phyloP scores from a whole-genome alignment of 176 grass and related monocot genomes.

The Aechmea fasciata region DNA sequence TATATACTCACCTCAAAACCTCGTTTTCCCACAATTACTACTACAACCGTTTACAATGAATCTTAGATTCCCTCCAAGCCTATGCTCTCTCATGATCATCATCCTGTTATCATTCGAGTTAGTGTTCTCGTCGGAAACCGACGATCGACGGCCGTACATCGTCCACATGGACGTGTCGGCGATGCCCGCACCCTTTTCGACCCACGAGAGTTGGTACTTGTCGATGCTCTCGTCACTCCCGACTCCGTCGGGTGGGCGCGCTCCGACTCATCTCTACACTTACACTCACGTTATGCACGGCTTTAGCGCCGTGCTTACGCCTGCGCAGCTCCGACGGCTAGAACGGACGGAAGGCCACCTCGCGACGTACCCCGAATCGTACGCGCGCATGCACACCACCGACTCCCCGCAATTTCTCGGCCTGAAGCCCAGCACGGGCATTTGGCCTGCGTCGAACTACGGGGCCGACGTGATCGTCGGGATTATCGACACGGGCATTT shows the following conservation, averaged over 20 bases:
- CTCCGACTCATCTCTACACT: constrained; percentile 62
- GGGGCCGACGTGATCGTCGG: constrained; percentile 49
- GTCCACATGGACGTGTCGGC: constrained; percentile 54
- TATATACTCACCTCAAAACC: neutral
- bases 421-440: constrained; percentile 11
- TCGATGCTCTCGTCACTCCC: constrained; percentile 48
- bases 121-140: neutral
- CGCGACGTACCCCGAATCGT: constrained; percentile 51
- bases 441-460: constrained; percentile 34
- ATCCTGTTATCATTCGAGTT: neutral
- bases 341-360: constrained; percentile 32
- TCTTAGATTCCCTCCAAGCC: neutral
- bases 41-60: neutral
- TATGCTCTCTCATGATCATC: constrained; percentile 5
- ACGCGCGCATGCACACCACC: constrained; percentile 48
- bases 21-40: neutral
- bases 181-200: constrained; percentile 58
- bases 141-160: constrained; percentile 38
- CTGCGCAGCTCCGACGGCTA: constrained; percentile 28
- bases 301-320: constrained; percentile 52
- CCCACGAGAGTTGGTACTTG: constrained; percentile 56
- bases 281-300: constrained; percentile 59
- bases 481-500: constrained; percentile 50
- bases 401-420: constrained; percentile 55
- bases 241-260: neutral